phyloP scores from a whole-genome alignment of 208 protist genomes.

The Acanthamoeba culbertsoni region DNA sequence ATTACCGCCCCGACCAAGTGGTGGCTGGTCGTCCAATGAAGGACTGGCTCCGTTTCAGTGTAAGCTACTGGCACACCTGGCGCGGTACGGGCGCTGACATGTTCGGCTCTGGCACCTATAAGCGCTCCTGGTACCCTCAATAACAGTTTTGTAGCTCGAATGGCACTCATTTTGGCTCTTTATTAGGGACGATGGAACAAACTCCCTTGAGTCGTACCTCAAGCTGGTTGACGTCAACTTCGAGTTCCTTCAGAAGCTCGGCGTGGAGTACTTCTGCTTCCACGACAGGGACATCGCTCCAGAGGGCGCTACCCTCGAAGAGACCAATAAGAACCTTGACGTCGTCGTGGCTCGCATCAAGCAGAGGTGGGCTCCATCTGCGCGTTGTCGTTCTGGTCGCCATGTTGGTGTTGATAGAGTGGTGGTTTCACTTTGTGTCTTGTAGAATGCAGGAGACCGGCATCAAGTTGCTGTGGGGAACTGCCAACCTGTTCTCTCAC shows the following conservation, averaged over 20 bases:
- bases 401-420: background rate
- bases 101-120: slow-evolving; percentile 19
- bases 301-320: slow-evolving; percentile 59
- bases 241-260: slow-evolving; percentile 64
- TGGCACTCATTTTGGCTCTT: background rate
- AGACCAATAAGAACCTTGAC: slow-evolving; percentile 67
- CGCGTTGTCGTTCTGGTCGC: too few relatives aligned
- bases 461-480: slow-evolving; percentile 70
- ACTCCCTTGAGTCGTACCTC: slow-evolving; percentile 37
- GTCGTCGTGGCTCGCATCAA: slow-evolving; percentile 56
- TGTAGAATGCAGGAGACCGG: slow-evolving; percentile 37
- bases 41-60: slow-evolving; percentile 64
- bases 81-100: slow-evolving; percentile 56
- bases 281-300: slow-evolving; percentile 71
- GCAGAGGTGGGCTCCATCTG: background rate
- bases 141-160: background rate
- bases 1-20: slow-evolving; percentile 65
- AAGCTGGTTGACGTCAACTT: slow-evolving; percentile 54
- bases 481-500: slow-evolving; percentile 67
- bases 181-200: slow-evolving; percentile 58
- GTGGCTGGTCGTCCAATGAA: slow-evolving; percentile 62
- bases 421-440: background rate
- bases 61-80: slow-evolving; percentile 70
- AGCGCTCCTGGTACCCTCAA: background rate
- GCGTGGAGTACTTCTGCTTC: slow-evolving; percentile 71